Conservation (phyloP, 2,329 filamentous ascomycete genomes). For the Trichoderma atroviride region DNA sequence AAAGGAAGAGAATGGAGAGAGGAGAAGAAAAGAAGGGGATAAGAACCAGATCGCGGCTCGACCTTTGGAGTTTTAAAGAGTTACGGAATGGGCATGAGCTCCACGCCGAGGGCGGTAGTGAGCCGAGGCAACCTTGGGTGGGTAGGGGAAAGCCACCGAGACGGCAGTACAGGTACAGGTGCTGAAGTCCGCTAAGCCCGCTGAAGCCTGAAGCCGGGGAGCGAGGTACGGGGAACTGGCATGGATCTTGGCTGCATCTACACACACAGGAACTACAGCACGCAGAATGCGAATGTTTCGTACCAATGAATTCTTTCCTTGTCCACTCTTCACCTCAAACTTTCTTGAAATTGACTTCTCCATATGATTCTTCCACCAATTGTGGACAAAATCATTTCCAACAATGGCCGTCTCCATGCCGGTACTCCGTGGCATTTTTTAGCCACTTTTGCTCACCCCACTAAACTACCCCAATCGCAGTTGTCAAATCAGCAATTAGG, state of each 20-base stretch:
- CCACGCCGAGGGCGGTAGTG: constrained; percentile 28
- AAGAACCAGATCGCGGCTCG: constrained; percentile 19
- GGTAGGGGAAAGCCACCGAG: constrained; percentile 22
- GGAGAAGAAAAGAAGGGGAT: constrained; percentile 23
- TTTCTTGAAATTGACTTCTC: background rate
- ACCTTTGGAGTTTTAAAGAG: constrained; percentile 28
- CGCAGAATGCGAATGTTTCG: background rate
- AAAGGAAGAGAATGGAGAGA: constrained; percentile 17
- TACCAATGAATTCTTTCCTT: background rate
- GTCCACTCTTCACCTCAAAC: background rate
- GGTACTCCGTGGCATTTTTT: background rate
- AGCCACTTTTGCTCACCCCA: constrained; percentile 14
- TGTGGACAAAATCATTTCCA: background rate
- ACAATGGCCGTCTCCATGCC: background rate
- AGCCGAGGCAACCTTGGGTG: constrained; percentile 27
- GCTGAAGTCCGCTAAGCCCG: background rate
- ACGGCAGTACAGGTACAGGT: background rate
- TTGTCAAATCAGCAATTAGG: constrained; percentile 21
- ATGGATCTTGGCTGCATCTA: background rate
- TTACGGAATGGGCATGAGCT: constrained; percentile 18
- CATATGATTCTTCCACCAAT: background rate
- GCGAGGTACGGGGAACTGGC: constrained; percentile 3
- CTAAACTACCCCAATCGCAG: constrained; percentile 24
- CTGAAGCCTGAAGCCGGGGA: constrained; percentile 6
- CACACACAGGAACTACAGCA: background rate